A percentile compares a stretch with the other conserved stretches of the same genome.
Conservation (phyloP, 495 filamentous ascomycete species). For the Hypoxylon lienhwacheense region DNA sequence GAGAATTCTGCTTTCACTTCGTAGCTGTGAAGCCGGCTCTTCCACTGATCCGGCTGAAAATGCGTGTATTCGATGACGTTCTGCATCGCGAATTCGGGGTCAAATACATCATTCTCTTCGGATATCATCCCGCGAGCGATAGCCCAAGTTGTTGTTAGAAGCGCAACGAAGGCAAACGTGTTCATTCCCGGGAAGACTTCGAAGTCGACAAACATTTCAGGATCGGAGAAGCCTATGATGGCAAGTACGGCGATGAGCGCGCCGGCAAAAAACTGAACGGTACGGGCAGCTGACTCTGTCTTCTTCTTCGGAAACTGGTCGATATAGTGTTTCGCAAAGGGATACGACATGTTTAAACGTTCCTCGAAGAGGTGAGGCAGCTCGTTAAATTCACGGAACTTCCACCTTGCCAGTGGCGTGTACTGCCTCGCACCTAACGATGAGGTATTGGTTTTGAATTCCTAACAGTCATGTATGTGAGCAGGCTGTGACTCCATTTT, state of each 20-base stretch:
- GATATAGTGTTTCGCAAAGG: constrained; percentile 86
- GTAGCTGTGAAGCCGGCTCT: constrained; percentile 82
- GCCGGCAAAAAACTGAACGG: constrained; percentile 83
- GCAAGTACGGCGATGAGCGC: constrained; percentile 82
- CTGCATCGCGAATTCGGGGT: constrained; percentile 83
- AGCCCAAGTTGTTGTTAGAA: constrained; percentile 69
- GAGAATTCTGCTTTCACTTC: constrained; percentile 85
- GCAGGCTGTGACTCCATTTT: background rate
- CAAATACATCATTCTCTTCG: constrained; percentile 86
- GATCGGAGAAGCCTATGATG: constrained; percentile 77
- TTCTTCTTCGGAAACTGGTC: constrained; percentile 97
- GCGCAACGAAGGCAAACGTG: constrained; percentile 41
- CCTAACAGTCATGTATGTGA: constrained; percentile 47
- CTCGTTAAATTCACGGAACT: constrained; percentile 98
- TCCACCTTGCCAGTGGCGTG: constrained; percentile 94
- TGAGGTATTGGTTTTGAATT: constrained; percentile 90
- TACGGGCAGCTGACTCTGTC: constrained; percentile 76
- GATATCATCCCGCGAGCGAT: constrained; percentile 76
- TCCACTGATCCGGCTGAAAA: constrained; percentile 86
- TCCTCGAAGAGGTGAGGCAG: constrained; percentile 88
- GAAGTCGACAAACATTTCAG: constrained; percentile 87
- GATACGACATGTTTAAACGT: constrained; percentile 90
- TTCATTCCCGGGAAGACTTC: constrained; percentile 71
- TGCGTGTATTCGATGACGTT: constrained; percentile 91
- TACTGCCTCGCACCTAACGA: constrained; percentile 78